Conservation (phyloP, 139 green algal species). For the Chlorella ohadii region DNA sequence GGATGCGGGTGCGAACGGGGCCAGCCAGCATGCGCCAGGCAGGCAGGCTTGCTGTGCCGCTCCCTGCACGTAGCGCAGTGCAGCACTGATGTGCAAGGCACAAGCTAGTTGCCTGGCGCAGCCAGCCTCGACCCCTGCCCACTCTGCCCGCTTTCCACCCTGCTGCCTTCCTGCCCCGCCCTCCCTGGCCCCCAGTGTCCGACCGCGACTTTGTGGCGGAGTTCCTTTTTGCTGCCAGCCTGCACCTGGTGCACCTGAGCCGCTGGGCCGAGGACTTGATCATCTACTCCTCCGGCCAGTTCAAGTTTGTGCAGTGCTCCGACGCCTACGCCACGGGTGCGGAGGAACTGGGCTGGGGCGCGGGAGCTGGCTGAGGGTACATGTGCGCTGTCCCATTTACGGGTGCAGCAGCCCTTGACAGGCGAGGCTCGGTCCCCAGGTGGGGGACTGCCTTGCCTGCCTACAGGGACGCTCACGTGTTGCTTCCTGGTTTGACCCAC, state of each 20-base stretch:
- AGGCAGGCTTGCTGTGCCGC: no score
- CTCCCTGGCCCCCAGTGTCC: constrained; percentile 59
- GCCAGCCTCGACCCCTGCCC: no score
- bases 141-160: neutral
- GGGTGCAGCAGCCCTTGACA: neutral
- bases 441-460: no score
- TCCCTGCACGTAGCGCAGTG: no score
- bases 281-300: constrained; percentile 92
- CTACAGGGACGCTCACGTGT: no score
- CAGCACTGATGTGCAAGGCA: no score
- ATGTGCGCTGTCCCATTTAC: neutral
- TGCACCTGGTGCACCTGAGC: constrained; percentile 90
- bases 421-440: no score
- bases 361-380: neutral
- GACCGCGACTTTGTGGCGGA: constrained; percentile 98
- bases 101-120: no score
- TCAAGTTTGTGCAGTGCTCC: constrained; percentile 92
- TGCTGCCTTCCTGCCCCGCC: no score
- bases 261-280: constrained; percentile 97
- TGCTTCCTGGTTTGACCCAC: neutral
- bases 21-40: no score
- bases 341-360: neutral
- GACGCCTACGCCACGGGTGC: constrained; percentile 93
- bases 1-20: constrained; percentile 73
- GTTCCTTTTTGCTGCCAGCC: constrained; percentile 82